Percentiles rank a stretch among this genome's conserved stretches.
These are phyloP conservation scores for Nepenthes mirabilis DNA, from an alignment of 148 eudicot genomes.

Conservation along the genomic window DNA sequence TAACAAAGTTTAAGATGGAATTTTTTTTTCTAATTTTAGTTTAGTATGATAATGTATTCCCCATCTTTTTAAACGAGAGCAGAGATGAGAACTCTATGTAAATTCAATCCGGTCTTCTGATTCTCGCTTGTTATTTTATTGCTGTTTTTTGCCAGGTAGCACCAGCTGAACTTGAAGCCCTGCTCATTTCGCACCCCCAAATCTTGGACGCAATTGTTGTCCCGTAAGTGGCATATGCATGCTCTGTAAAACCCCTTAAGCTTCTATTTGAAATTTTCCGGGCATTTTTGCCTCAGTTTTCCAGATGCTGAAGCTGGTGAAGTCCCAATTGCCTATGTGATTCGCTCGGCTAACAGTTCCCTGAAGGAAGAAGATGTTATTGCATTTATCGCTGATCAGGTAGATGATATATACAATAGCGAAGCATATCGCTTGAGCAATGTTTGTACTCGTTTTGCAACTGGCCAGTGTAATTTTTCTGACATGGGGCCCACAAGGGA, in stretches of 20 bases:
- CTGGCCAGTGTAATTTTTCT: no score
- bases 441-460: no score
- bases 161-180: slow-evolving; percentile 84
- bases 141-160: slow-evolving; percentile 37
- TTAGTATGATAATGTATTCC: no score
- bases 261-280: neutral
- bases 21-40: no score
- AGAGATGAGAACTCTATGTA: no score
- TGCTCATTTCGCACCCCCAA: slow-evolving; percentile 65
- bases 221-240: slow-evolving; percentile 43
- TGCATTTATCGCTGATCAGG: slow-evolving; percentile 69
- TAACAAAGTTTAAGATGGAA: no score
- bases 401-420: slow-evolving; percentile 2
- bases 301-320: slow-evolving; percentile 87
- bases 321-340: slow-evolving; percentile 72
- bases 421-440: neutral
- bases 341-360: slow-evolving; percentile 49
- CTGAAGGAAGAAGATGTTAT: slow-evolving; percentile 42
- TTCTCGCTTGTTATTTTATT: neutral
- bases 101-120: no score
- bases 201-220: slow-evolving; percentile 68
- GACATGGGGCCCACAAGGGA: no score
- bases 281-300: slow-evolving; percentile 19
- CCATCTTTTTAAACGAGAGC: no score
- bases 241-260: neutral